These are phyloP conservation scores for Verticillium albo-atrum DNA, from an alignment of 2,329 filamentous ascomycete genomes.

Conservation along the genomic window DNA sequence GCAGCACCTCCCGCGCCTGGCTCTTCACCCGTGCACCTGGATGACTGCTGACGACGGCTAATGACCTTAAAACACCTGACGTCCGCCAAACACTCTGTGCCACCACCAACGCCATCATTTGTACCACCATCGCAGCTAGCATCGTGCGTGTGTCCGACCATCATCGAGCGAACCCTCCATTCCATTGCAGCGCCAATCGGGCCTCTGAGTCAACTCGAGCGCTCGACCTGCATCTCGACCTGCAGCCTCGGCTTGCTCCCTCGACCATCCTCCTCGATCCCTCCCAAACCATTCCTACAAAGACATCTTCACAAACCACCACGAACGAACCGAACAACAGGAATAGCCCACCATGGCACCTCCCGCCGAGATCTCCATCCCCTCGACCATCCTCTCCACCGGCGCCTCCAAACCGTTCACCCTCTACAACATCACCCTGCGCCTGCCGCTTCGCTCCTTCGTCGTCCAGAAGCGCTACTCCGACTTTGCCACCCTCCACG, in stretches of 20 bases:
- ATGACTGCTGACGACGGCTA: background rate
- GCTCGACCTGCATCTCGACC: background rate
- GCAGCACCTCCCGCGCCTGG: background rate
- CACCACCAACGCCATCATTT: background rate
- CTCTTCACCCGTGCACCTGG: background rate
- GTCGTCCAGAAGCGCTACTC: constrained; percentile 79
- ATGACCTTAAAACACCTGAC: background rate
- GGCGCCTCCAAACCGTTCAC: constrained; percentile 64
- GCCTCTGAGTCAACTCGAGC: background rate
- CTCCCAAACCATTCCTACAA: background rate
- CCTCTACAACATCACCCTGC: constrained; percentile 72
- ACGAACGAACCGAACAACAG: background rate
- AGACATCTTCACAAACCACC: background rate
- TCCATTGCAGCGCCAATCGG: background rate
- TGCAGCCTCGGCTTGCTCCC: background rate
- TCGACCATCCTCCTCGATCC: background rate
- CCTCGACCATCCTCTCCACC: constrained; percentile 54
- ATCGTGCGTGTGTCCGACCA: background rate
- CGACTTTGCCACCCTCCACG: constrained; percentile 68
- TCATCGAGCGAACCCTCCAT: background rate
- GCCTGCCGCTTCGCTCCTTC: constrained; percentile 70
- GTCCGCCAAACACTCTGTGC: background rate
- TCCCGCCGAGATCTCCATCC: constrained; percentile 63
- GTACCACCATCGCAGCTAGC: background rate
- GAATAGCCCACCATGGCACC: constrained; percentile 48